phyloP scores from a whole-genome alignment of 305 asterid genomes.

The Fraxinus latifolia region DNA sequence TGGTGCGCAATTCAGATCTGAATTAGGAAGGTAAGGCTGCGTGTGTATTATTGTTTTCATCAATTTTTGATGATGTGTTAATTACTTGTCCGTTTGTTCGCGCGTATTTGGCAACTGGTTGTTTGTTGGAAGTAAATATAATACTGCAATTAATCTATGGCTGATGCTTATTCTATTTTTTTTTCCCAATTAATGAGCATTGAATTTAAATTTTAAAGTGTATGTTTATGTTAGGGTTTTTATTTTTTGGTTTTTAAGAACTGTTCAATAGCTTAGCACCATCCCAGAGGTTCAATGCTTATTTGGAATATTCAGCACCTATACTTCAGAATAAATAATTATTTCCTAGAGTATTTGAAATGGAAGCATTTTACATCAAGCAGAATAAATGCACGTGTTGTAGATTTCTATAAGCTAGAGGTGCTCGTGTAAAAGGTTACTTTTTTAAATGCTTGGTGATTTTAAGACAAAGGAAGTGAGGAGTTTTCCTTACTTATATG shows the following conservation, averaged over 20 bases:
- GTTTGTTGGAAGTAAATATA: not conserved
- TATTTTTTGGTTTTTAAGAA: not conserved
- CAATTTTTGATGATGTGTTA: not conserved
- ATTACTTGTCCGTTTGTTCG: not conserved
- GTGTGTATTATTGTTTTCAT: not conserved
- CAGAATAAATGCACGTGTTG: not conserved
- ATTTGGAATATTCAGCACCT: not conserved
- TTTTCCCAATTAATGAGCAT: not conserved
- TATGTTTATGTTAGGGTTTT: not conserved
- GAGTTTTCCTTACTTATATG: not conserved
- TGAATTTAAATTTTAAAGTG: not conserved
- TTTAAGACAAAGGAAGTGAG: no score
- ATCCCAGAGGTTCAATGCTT: not conserved
- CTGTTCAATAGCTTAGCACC: not conserved
- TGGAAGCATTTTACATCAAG: not conserved
- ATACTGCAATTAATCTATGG: not conserved
- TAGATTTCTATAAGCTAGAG: no score
- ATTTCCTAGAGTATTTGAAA: not conserved
- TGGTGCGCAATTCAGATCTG: not conserved
- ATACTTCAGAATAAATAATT: not conserved
- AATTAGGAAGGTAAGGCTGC: not conserved
- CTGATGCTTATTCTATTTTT: not conserved
- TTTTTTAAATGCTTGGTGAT: no score
- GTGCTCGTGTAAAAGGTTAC: no score
- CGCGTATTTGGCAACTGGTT: not conserved